Conservation (phyloP, 768 basidiomycete species). For the Xerocomus potaroensis region DNA sequence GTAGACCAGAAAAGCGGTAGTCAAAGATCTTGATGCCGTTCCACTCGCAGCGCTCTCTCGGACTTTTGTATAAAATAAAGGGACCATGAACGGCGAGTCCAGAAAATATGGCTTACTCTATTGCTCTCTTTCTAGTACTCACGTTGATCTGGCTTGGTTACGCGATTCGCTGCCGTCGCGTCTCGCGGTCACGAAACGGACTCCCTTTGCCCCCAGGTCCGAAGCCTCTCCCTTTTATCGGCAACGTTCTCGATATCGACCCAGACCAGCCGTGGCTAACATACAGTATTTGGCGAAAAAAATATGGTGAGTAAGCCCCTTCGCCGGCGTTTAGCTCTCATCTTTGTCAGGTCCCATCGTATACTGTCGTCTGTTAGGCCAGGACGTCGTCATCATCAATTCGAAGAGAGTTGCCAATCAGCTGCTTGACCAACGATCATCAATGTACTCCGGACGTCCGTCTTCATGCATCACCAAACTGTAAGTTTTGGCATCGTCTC, state of each 20-base stretch:
- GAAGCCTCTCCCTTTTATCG: slow-evolving; percentile 20
- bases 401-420: slow-evolving; percentile 24
- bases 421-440: slow-evolving; percentile 29
- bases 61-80: slow-evolving; percentile 15
- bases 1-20: slow-evolving; percentile 11
- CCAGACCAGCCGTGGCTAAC: slow-evolving; percentile 24
- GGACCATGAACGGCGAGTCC: neutral
- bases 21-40: slow-evolving; percentile 3
- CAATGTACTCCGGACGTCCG: slow-evolving; percentile 28
- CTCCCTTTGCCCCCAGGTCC: slow-evolving; percentile 24
- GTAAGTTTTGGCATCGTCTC: slow-evolving; percentile 7
- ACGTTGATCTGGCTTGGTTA: slow-evolving; percentile 9
- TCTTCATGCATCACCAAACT: slow-evolving; percentile 18
- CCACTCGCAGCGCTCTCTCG: neutral
- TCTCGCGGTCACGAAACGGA: slow-evolving; percentile 2
- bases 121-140: slow-evolving; percentile 6
- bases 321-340: neutral
- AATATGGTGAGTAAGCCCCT: slow-evolving; percentile 19
- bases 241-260: slow-evolving; percentile 23
- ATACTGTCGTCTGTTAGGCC: slow-evolving; percentile 25
- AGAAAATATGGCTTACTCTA: slow-evolving; percentile 13
- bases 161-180: slow-evolving; percentile 5
- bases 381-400: slow-evolving; percentile 25
- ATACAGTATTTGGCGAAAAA: slow-evolving; percentile 26
- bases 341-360: slow-evolving; percentile 24